Evolutionary conservation across 1,139 yeast genomes (phyloP).

Genomic region (Kodamaea anthophila): DNA sequence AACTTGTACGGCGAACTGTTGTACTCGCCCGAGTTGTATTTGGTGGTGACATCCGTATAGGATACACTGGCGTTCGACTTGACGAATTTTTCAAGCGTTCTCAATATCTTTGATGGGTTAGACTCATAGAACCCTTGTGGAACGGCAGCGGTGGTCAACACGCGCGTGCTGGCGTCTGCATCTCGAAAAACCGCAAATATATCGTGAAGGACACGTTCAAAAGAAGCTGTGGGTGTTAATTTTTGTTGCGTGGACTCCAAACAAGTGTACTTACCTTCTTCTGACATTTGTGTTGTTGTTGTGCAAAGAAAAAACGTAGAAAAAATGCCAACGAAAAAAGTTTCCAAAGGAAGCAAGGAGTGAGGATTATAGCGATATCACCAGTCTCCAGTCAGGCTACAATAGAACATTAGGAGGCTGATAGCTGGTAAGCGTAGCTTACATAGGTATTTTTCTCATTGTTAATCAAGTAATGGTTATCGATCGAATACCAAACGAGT

Average conservation of each 20-base stretch:
- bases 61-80: slow-evolving; percentile 18
- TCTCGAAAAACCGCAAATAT: slow-evolving; percentile 22
- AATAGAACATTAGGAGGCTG: too few species aligned
- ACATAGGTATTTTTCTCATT: too few species aligned
- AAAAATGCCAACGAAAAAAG: too few species aligned
- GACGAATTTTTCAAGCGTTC: slow-evolving; percentile 32
- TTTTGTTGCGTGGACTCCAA: not conserved
- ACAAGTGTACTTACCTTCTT: slow-evolving; percentile 3
- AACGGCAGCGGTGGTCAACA: slow-evolving; percentile 31
- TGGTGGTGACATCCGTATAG: slow-evolving; percentile 18
- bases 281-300: too few species aligned
- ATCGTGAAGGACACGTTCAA: slow-evolving; percentile 9
- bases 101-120: slow-evolving; percentile 36
- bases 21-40: slow-evolving; percentile 28
- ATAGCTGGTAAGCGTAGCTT: too few species aligned
- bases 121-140: slow-evolving; percentile 45
- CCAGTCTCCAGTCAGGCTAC: too few species aligned
- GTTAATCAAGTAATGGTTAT: too few species aligned
- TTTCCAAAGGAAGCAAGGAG: too few species aligned
- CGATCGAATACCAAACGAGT: too few species aligned
- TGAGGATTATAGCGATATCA: too few species aligned
- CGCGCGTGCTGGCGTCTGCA: slow-evolving; percentile 27
- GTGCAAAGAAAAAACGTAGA: too few species aligned
- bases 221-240: slow-evolving; percentile 2
- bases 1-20: slow-evolving; percentile 40